Percentiles rank a stretch among this genome's conserved stretches.
These are phyloP conservation scores for Sclerotinia subarctica DNA, from an alignment of 2,329 filamentous ascomycete genomes.

Conservation along the genomic window DNA sequence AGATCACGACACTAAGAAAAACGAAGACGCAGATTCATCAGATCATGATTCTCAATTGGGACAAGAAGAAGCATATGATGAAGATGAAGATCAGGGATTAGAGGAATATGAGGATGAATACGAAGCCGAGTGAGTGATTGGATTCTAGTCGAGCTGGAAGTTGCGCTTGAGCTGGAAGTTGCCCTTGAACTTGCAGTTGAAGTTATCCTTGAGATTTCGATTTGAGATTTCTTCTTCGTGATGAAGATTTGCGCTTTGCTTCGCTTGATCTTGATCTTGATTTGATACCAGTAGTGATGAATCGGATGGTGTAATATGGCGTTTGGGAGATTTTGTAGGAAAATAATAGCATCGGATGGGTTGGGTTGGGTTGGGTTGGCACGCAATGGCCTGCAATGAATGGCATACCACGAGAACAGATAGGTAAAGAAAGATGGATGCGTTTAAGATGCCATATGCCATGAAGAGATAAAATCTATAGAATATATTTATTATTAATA, in stretches of 20 bases:
- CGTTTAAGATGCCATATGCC: no score
- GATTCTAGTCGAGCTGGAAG: not conserved
- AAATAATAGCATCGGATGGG: slow-evolving; percentile 1
- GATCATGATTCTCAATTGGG: slow-evolving; percentile 27
- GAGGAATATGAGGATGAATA: slow-evolving; percentile 6
- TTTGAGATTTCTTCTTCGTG: not conserved
- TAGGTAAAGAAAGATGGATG: no score
- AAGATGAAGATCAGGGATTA: slow-evolving; percentile 29
- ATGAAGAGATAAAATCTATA: not conserved
- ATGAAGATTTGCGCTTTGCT: not conserved
- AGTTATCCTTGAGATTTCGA: not conserved
- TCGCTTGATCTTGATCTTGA: not conserved
- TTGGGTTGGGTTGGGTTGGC: not conserved
- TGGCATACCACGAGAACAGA: not conserved
- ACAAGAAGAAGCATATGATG: slow-evolving; percentile 34
- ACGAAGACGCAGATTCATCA: slow-evolving; percentile 21
- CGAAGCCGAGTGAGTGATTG: slow-evolving; percentile 9
- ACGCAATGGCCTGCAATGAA: no score
- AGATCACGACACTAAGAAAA: not conserved
- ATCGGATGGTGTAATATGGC: slow-evolving; percentile 3
- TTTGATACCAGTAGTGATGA: slow-evolving; percentile 10
- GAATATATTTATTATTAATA: not conserved
- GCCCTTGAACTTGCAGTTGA: not conserved
- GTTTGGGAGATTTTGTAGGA: not conserved
- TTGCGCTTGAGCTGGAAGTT: not conserved